These are phyloP conservation scores for Pyrenochaeta sp. DNA, from an alignment of 2,329 filamentous ascomycete genomes.

Conservation along the genomic window DNA sequence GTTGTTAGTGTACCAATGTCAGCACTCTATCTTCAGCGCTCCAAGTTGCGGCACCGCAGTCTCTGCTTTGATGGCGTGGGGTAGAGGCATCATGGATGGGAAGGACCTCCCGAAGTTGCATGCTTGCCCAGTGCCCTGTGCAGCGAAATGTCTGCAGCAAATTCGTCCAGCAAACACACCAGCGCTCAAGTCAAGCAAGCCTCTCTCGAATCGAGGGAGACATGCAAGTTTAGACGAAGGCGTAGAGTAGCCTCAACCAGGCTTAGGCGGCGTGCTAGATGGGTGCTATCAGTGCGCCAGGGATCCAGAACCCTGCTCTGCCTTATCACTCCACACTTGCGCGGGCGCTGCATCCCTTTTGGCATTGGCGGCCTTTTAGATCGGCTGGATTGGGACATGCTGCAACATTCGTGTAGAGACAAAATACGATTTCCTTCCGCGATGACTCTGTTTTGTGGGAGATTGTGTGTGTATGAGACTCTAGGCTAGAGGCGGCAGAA, in stretches of 20 bases:
- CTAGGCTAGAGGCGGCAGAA: background rate
- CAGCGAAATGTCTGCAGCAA: background rate
- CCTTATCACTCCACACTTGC: conserved; percentile 19
- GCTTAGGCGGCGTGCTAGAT: background rate
- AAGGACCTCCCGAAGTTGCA: background rate
- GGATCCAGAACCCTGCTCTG: conserved; percentile 9
- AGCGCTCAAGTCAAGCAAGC: background rate
- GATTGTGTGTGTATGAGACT: background rate
- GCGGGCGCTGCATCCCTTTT: conserved; percentile 12
- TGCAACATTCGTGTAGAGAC: background rate
- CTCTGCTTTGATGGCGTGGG: too few species aligned
- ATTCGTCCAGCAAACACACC: background rate
- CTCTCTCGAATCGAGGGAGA: too few species aligned
- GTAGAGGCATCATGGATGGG: background rate
- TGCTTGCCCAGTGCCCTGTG: too few species aligned
- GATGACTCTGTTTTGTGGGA: background rate
- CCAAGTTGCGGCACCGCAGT: background rate
- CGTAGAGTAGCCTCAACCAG: background rate
- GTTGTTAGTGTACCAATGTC: background rate
- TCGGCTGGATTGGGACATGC: conserved; percentile 1
- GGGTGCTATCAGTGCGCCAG: background rate
- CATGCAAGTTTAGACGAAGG: background rate
- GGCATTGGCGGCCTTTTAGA: conserved; percentile 5
- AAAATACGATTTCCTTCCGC: too few species aligned
- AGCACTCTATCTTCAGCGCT: background rate